phyloP scores from a whole-genome alignment of 2,329 filamentous ascomycete genomes.

The Diaporthe citri region DNA sequence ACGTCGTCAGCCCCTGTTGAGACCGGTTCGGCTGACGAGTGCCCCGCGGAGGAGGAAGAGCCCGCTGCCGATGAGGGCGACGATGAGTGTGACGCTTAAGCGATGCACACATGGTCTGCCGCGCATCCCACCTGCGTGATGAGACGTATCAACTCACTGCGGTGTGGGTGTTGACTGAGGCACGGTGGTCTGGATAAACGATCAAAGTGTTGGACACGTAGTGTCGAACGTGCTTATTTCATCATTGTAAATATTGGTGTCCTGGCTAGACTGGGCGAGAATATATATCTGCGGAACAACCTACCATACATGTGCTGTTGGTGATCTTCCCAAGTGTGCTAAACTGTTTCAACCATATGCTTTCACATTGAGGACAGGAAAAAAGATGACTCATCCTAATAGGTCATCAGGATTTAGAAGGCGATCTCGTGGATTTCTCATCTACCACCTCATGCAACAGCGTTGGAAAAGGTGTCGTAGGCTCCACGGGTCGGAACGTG shows the following conservation, averaged over 20 bases:
- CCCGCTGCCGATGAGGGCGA: constrained; percentile 17
- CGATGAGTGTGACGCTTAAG: constrained; percentile 34
- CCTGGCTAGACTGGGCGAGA: constrained; percentile 31
- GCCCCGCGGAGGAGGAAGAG: constrained; percentile 25
- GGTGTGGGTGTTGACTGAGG: not conserved
- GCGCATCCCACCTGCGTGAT: not conserved
- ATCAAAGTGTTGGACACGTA: not conserved
- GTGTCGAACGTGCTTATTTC: constrained; percentile 30
- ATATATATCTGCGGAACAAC: constrained; percentile 25
- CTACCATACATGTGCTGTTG: not conserved
- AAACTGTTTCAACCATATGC: not conserved
- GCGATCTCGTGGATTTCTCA: no score
- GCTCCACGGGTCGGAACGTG: no score
- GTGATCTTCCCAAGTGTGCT: not conserved
- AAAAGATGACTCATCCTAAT: no score
- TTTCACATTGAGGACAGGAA: not conserved
- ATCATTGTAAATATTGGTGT: constrained; percentile 35
- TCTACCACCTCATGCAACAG: no score
- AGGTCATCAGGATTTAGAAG: no score
- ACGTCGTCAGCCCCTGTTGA: not conserved
- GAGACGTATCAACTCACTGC: not conserved
- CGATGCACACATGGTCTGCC: not conserved
- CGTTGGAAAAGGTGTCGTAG: no score
- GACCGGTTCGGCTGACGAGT: constrained; percentile 13
- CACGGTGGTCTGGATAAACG: not conserved